Conservation (phyloP, 805 yeast genomes). For the Candida adriatica region DNA sequence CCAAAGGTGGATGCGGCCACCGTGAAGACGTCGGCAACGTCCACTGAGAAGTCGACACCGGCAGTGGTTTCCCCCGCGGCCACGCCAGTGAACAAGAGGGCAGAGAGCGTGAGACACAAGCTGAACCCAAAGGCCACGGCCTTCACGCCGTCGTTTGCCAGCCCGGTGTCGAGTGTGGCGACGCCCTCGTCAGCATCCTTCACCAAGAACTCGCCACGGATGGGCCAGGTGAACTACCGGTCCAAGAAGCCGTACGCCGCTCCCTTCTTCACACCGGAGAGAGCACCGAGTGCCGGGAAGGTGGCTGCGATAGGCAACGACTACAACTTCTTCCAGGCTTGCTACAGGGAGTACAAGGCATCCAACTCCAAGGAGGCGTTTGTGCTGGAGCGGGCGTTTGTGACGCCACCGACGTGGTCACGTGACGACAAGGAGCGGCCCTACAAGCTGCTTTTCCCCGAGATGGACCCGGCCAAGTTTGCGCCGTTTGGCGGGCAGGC, state of each 20-base stretch:
- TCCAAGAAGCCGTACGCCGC: conserved; percentile 7
- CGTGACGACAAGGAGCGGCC: conserved; percentile 39
- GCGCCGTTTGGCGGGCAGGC: conserved; percentile 10
- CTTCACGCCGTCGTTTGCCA: conserved; percentile 42
- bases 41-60: conserved; percentile 5
- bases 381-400: conserved; percentile 54
- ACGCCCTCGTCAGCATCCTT: conserved; percentile 19
- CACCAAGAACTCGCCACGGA: conserved; percentile 20
- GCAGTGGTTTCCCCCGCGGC: conserved; percentile 1
- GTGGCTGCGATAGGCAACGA: conserved; percentile 19
- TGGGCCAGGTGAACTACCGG: conserved; percentile 7
- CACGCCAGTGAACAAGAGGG: conserved; percentile 2
- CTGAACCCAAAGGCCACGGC: conserved; percentile 65
- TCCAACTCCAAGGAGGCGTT: conserved; percentile 24
- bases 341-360: conserved; percentile 19
- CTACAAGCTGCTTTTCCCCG: conserved; percentile 45
- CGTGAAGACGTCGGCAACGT: conserved; percentile 5
- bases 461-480: conserved; percentile 14
- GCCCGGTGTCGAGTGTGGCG: conserved; percentile 10
- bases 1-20: conserved; percentile 17
- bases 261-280: conserved; percentile 16
- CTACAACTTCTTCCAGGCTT: conserved; percentile 23
- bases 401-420: conserved; percentile 74
- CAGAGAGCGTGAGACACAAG: conserved; percentile 33
- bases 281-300: conserved; percentile 22